Evolutionary conservation across 441 rosid species (phyloP).

Genomic region (Corymbia calophylla): DNA sequence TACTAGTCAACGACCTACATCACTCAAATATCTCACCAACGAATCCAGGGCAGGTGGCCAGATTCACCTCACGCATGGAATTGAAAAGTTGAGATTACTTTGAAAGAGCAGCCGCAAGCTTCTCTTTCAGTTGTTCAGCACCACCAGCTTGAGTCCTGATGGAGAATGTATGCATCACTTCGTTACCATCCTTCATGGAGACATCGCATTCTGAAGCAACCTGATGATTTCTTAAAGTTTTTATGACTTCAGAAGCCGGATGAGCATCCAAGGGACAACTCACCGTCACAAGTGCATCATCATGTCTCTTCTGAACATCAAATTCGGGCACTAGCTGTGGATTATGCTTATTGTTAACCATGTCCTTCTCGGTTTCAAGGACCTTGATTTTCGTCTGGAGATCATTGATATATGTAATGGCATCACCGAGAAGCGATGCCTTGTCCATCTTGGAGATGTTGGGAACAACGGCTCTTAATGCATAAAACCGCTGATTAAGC

Average conservation of each 20-base stretch:
- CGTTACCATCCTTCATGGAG: constrained; percentile 42
- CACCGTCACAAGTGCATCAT: constrained; percentile 66
- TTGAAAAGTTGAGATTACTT: constrained; percentile 19
- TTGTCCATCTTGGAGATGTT: constrained; percentile 80
- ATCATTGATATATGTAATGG: constrained; percentile 53
- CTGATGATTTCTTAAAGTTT: constrained; percentile 61
- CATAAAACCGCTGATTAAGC: constrained; percentile 70
- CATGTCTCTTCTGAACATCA: constrained; percentile 63
- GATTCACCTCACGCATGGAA: not conserved
- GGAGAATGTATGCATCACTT: constrained; percentile 71
- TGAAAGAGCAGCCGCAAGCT: constrained; percentile 52
- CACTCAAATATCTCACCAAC: not conserved
- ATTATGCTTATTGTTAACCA: constrained; percentile 29
- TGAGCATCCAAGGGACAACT: constrained; percentile 71
- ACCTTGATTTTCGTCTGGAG: constrained; percentile 55
- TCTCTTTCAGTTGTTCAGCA: constrained; percentile 79
- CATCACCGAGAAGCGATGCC: constrained; percentile 68
- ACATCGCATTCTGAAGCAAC: constrained; percentile 53
- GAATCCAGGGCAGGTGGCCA: not conserved
- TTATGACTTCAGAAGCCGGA: constrained; percentile 52
- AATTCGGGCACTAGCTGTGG: constrained; percentile 40
- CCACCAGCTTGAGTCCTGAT: constrained; percentile 50
- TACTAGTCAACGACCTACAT: not conserved
- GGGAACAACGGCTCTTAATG: constrained; percentile 61
- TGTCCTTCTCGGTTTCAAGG: constrained; percentile 70